Evolutionary conservation across 2,329 filamentous ascomycete genomes (phyloP).

Genomic region (Paracoccidioides lutzii): DNA sequence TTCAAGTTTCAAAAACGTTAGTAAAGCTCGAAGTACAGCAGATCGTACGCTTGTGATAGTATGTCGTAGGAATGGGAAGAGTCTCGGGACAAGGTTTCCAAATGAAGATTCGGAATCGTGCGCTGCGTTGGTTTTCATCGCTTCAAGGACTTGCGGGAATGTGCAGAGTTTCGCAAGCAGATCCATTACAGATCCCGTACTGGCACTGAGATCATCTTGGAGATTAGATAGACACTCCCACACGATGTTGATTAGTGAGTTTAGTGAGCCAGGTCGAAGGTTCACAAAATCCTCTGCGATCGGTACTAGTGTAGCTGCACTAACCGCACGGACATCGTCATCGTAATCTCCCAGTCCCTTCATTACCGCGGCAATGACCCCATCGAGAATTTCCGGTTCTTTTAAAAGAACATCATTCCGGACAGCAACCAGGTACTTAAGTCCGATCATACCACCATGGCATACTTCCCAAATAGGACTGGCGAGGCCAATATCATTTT

Average conservation of each 20-base stretch:
- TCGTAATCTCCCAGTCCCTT: constrained; percentile 82
- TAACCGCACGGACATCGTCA: constrained; percentile 92
- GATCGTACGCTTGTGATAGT: constrained; percentile 93
- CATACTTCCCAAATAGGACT: constrained; percentile 83
- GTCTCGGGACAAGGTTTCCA: constrained; percentile 75
- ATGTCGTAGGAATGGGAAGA: constrained; percentile 92
- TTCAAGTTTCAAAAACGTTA: constrained; percentile 84
- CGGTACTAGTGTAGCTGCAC: constrained; percentile 90
- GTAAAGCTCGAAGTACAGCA: constrained; percentile 79
- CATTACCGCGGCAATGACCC: constrained; percentile 84
- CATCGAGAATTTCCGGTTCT: constrained; percentile 77
- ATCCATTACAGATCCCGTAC: constrained; percentile 97
- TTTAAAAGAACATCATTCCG: constrained; percentile 81
- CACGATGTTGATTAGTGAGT: constrained; percentile 79
- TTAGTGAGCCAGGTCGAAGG: constrained; percentile 63
- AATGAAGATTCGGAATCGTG: constrained; percentile 81
- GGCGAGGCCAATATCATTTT: constrained; percentile 62
- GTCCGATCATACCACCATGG: constrained; percentile 93
- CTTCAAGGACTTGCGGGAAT: constrained; percentile 80
- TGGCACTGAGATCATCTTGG: constrained; percentile 93
- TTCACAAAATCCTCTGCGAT: constrained; percentile 92
- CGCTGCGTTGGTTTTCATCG: constrained; percentile 83
- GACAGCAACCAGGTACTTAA: constrained; percentile 89
- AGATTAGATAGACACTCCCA: constrained; percentile 95
- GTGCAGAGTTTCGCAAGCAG: constrained; percentile 88